Evolutionary conservation across 345 rosid genomes (phyloP), one percentile per base, ranked within the genome.

Genomic region (Murraya paniculata): DNA sequence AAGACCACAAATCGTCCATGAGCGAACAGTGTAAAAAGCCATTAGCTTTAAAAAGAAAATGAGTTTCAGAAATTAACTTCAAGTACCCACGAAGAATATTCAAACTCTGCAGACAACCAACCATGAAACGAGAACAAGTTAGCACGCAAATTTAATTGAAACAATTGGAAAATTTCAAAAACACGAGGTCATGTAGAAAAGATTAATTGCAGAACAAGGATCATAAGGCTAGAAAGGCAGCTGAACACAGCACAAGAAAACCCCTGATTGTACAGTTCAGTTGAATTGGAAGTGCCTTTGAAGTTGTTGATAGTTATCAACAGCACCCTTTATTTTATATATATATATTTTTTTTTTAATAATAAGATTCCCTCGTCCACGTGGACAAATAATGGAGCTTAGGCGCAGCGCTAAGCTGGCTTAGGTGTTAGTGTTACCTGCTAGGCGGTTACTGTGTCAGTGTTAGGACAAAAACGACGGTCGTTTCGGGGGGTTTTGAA

Each of bases 1-100:
- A 50, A 93, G 79, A 72, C 84, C 92, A 68, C 66, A 14, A 50
- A 87, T 82, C 19, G 94, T 89, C 90, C 93, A 88, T 31, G 86
- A 68, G 55, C 78, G 65, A 73, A 68, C 31, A 79, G 80, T 83
- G 57, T 53, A 55, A 80, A 67, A 82, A 69, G 71, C 72, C 92
- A 87, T 85, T 41, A 13, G 35, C 22, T 56, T 38, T 18, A 28
- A 57, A 5, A 69, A 62, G 22, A 27, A 61, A 41, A 30, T 8
- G 30, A 71, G 28, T 78, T 74, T 19, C 39, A 60, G 58, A 64
- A 57, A 35, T 4, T 18, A 68, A 72, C 77, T 50, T 39, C 6
- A 53, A 45, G n/a, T 36, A 61, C 59, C 79, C 66, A 38, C 36
- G 24, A 58, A 72, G 19, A 48, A 7, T 67, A 53, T 31, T 24